Percentiles rank a stretch among this genome's conserved stretches.
These are phyloP conservation scores for Lactifluus echinatus DNA, from an alignment of 768 basidiomycete genomes.

Conservation along the genomic window DNA sequence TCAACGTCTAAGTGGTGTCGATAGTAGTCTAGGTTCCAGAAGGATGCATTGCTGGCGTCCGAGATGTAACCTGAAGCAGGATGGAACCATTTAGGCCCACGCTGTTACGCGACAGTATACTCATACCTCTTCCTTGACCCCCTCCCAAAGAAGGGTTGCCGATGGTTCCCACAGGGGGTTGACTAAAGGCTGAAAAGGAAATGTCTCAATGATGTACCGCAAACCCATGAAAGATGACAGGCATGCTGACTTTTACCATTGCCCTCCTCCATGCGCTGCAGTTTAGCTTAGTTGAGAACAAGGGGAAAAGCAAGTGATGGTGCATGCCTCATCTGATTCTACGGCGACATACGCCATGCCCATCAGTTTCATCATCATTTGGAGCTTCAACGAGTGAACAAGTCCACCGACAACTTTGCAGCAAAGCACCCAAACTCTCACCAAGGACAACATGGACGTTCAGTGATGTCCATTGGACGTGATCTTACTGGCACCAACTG, in stretches of 20 bases:
- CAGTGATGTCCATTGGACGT: neutral
- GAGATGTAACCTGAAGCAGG: conserved; percentile 49
- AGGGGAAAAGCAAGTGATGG: neutral
- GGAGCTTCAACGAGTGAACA: conserved; percentile 1
- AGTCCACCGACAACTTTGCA: neutral
- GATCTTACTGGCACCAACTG: neutral
- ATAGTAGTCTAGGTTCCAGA: conserved; percentile 78
- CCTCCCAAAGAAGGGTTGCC: neutral
- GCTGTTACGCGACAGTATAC: neutral
- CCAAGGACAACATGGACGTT: neutral
- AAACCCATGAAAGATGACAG: too few relatives aligned
- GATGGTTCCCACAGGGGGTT: conserved; percentile 5
- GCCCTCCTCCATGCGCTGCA: conserved; percentile 46
- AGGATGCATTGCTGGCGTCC: conserved; percentile 41
- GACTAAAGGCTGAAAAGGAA: conserved; percentile 1
- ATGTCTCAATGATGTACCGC: neutral
- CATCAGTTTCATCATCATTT: too few relatives aligned
- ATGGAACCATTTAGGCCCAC: neutral
- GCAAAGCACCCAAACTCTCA: neutral
- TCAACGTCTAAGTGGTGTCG: conserved; percentile 86
- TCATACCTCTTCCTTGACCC: conserved; percentile 11
- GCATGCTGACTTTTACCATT: conserved; percentile 1
- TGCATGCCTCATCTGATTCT: conserved; percentile 58
- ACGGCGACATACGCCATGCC: conserved; percentile 71
- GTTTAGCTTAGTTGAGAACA: neutral